Base-by-base conservation (phyloP, 495 filamentous ascomycete species). In the Penicillium waksmanii region DNA sequence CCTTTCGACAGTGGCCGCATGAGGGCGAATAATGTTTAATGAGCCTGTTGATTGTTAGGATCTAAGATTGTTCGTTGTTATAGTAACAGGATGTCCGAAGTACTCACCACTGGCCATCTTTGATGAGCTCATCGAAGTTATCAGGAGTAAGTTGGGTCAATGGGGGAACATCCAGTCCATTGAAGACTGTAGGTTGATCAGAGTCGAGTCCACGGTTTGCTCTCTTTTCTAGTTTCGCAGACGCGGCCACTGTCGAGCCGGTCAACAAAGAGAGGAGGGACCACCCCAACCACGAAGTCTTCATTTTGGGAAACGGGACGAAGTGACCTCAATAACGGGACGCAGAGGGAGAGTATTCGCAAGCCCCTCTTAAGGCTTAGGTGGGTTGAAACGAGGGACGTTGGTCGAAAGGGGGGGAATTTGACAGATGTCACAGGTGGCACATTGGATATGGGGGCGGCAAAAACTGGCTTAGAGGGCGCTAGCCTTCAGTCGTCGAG, bases 1-100 rank as follows among this genome's bases (percentile, higher is more conserved):
- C 86, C 42, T 80, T 79, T 64, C 82, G 77, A 76, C 96, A 98
- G 75, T 98, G 95, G 40, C 76, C 77, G 69, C 93, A 97, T 23
- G 80, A 84, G 10, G 87, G 89, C 52, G 90, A 93, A 69, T 86
- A 90, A 70, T 87, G 84, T 69, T 93, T 91, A 21, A 93, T 81
- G 63, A 93, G 82, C 87, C 87, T 89, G 18, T 11, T 55, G 43
- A 43, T 18, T 12, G 61, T 77, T 48, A 75, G 69, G 40, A 34
- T 42, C 36, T 17, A 31, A 43, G 47, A 36, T 18, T 34, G 42
- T 18, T 6, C 23, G n/a, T 15, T 35, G 8, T 3, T 40, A 46
- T 23, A 34, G 8, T 27, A 11, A 34, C 2, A 17, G 47, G 12
- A 47, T 9, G 5, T 12, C 5, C 17, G 43, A 48, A 21, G 33